Evolutionary conservation across 1,139 yeast genomes (phyloP).

Genomic region (Nakaseomyces uthaithaninus): DNA sequence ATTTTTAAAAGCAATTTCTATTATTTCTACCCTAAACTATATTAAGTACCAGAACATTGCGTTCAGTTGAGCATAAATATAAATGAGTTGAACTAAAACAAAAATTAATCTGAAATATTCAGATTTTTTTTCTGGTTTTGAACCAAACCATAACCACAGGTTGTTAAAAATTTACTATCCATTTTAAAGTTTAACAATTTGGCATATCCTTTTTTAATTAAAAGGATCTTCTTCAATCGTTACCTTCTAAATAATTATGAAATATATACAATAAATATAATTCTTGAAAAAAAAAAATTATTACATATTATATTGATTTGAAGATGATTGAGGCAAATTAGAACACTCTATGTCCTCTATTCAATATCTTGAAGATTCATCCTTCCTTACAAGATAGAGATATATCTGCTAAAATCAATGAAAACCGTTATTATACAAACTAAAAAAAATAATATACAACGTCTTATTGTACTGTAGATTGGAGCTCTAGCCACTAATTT

Average conservation of each 20-base stretch:
- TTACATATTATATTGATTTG: background rate
- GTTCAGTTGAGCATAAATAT: slow-evolving; percentile 1
- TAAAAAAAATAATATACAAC: background rate
- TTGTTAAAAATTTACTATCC: slow-evolving; percentile 1
- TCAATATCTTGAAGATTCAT: too few relatives aligned
- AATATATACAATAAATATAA: slow-evolving; percentile 6
- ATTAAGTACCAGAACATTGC: background rate
- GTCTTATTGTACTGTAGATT: background rate
- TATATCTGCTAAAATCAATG: too few relatives aligned
- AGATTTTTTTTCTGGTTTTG: background rate
- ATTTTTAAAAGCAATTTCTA: background rate
- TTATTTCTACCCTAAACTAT: background rate
- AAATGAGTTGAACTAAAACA: background rate
- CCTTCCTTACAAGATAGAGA: too few relatives aligned
- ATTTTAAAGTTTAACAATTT: slow-evolving; percentile 1
- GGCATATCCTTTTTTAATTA: background rate
- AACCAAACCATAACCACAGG: background rate
- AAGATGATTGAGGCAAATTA: too few relatives aligned
- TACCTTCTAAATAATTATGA: slow-evolving; percentile 5
- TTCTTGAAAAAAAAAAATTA: slow-evolving; percentile 3
- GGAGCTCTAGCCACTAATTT: background rate
- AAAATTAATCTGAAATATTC: background rate
- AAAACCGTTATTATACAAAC: background rate
- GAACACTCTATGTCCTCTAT: too few relatives aligned
- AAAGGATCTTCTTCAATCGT: slow-evolving; percentile 4